Evolutionary conservation across 331 rosid species (phyloP).

Genomic region (Malus hybrid): DNA sequence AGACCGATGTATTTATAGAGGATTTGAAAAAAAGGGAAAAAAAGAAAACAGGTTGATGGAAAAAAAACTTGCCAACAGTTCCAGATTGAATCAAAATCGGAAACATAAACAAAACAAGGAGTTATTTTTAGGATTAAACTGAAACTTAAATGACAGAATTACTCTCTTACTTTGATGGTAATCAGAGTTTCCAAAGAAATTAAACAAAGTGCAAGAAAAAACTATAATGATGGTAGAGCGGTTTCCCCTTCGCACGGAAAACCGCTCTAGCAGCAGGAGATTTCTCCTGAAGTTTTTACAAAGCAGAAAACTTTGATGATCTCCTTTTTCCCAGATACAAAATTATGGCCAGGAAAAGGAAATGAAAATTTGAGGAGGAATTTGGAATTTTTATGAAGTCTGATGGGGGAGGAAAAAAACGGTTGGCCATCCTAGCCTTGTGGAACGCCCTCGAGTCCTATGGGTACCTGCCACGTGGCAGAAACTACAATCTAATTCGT

Average conservation of each 20-base stretch:
- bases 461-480: not conserved
- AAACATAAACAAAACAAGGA: not conserved
- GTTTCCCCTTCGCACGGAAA: constrained; percentile 37
- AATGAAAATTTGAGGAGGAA: not conserved
- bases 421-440: constrained; percentile 9
- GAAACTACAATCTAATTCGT: not conserved
- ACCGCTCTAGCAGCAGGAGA: constrained; percentile 28
- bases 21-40: not conserved
- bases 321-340: not conserved
- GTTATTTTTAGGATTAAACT: not conserved
- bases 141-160: not conserved
- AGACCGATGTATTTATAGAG: not conserved
- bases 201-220: not conserved
- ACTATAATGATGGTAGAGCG: constrained; percentile 24
- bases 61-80: not conserved
- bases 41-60: not conserved
- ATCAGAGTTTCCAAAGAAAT: not conserved
- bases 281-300: not conserved
- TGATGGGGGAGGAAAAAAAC: not conserved
- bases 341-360: not conserved
- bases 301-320: not conserved
- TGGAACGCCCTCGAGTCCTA: not conserved
- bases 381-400: not conserved
- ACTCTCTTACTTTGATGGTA: not conserved
- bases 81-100: not conserved